These are phyloP conservation scores for Houttuynia cordata DNA, from an alignment of 164 flowering plant genomes.

Conservation along the genomic window DNA sequence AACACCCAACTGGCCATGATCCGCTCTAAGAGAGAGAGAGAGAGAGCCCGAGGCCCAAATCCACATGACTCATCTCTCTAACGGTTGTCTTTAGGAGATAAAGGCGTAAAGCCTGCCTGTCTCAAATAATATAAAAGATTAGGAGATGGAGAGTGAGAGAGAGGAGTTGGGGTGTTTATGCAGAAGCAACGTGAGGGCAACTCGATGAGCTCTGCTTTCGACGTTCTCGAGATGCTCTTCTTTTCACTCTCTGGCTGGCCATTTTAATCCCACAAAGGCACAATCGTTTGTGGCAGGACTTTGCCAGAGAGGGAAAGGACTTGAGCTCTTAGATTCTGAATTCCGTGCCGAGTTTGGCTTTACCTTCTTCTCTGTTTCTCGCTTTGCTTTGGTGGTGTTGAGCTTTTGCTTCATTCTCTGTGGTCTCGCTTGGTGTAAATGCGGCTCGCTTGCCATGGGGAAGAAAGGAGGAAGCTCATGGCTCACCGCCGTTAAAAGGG, in stretches of 20 bases:
- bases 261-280: too few relatives aligned
- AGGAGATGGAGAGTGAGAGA: not conserved
- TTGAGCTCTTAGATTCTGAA: not conserved
- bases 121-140: not conserved
- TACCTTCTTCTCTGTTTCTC: too few relatives aligned
- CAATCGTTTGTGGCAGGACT: too few relatives aligned
- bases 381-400: not conserved
- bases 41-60: too few relatives aligned
- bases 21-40: not conserved
- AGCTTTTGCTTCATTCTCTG: not conserved
- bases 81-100: not conserved
- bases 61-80: not conserved
- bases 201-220: slow-evolving; percentile 9
- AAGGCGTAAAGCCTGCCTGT: not conserved
- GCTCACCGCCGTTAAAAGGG: slow-evolving; percentile 63
- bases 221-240: slow-evolving; percentile 10
- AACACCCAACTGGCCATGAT: not conserved
- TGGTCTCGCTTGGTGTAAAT: slow-evolving; percentile 14
- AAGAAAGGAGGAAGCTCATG: slow-evolving; percentile 43
- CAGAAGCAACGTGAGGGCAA: slow-evolving; percentile 11
- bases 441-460: slow-evolving; percentile 25
- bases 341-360: too few relatives aligned
- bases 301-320: not conserved
- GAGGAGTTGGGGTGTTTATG: slow-evolving; percentile 1
- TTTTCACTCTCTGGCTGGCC: not conserved